Evolutionary conservation across 768 basidiomycete genomes (phyloP), one percentile per base, ranked within the genome.

Genomic region (Tricholoma sp.): DNA sequence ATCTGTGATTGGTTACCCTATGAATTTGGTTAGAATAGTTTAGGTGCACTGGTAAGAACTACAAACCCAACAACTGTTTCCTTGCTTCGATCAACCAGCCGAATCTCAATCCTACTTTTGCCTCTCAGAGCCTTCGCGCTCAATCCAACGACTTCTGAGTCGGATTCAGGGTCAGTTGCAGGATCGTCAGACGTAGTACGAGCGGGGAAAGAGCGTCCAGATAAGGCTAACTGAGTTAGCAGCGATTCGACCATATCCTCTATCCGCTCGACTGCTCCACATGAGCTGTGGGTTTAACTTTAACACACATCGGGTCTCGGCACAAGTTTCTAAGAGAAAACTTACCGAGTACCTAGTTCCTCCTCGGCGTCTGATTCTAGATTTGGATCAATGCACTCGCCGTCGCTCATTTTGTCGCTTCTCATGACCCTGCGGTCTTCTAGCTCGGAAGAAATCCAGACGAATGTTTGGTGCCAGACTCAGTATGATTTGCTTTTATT

Each of bases 171-270:
- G 50, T 59, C 45, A 27, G 29, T 54, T 34, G 55, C 32, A 31
- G 21, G 11, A n/a, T 31, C 24, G 31, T 56, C 53, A 24, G 54
- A 55, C 14, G 10, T 43, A 34, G 45, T 45, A 21, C 43, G 47
- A 56, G 47, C 27, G 57, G 41, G 55, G 27, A 56, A 57, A 50
- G 47, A 37, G 47, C 60, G 56, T 31, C 65, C 63, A 18, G 60
- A 65, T 22, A 63, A 62, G 8, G 69, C 66, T 3, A 77, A 64
- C 54, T 77, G 75, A 16, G 59, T 70, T 47, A 78, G 64, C 50
- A 76, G 74, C 10, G 68, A 69, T 16, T 72, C 50, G 0, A 73
- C 67, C 63, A 76, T 68, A 18, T 70, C 66, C 61, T 77, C 74
- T 16, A 77, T 72, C 10, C 65, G 57, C 14, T 61, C 43, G 18